Evolutionary conservation across 495 filamentous ascomycete genomes (phyloP), one percentile per base, ranked within the genome.

Genomic region (Clohesyomyces aquaticus): DNA sequence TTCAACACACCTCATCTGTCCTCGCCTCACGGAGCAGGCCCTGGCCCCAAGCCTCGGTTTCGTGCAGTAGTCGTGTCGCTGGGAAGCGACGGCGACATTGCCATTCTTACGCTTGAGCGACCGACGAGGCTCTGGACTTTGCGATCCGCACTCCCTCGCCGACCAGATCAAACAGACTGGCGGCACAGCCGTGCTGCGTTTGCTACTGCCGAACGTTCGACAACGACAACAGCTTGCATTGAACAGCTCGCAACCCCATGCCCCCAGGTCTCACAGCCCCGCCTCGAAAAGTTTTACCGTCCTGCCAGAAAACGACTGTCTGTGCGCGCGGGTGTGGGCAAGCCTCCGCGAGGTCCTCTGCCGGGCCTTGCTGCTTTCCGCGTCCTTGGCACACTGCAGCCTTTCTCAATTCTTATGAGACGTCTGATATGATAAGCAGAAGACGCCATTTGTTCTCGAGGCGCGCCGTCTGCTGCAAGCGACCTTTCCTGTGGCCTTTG

Each of bases 11-110:
- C n/a, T n/a, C n/a, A n/a, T n/a, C n/a, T n/a, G n/a, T n/a, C n/a
- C 21, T 4, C 21, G n/a, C 4, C 4, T 18, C 43, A 47, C 43
- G 43, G 43, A n/a, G 43, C 43, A 47, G 43, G 18, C 6, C 8
- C 43, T 47, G 43, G 8, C 43, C 43, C 43, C 43, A 47, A 47
- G 43, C 4, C 43, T n/a, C 43, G 43, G 43, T 47, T 47, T 47
- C 43, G 43, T 47, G 43, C 43, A 47, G 43, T 6, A 47, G 43
- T 23, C 16, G 43, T 23, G 21, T 23, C 35, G 35, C 35, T 38
- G 32, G 32, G 32, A 38, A 38, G 6, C 32, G 6, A 6, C 32
- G 32, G 32, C 32, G 32, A 38, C 32, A 6, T 14, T 38, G 32
- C n/a, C n/a, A n/a, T n/a, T n/a, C n/a, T n/a, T n/a, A n/a, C 14